Evolutionary conservation across 805 yeast species (phyloP).

Genomic region (Ogataea corticis): DNA sequence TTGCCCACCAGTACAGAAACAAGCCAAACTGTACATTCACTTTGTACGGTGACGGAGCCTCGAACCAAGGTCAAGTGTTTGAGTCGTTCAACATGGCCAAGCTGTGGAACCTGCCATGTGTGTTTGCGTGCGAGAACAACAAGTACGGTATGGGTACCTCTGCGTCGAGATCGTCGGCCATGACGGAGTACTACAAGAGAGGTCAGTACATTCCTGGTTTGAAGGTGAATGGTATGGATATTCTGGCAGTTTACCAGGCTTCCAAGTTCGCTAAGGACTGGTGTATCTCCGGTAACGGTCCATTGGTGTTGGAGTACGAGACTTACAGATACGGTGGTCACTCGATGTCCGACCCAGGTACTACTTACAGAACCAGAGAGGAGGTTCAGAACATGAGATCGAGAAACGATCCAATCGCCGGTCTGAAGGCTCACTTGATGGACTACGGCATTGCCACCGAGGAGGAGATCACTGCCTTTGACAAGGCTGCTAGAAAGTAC

Average conservation of each 20-base stretch:
- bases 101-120: constrained; percentile 93
- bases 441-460: constrained; percentile 87
- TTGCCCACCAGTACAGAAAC: constrained; percentile 92
- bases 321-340: constrained; percentile 99
- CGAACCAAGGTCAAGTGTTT: constrained; percentile 99
- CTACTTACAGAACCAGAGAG: constrained; percentile 99
- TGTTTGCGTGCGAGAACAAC: constrained; percentile 97
- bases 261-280: constrained; percentile 97
- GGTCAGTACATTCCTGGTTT: constrained; percentile 99
- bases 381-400: constrained; percentile 99
- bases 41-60: constrained; percentile 98
- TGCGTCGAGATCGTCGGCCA: constrained; percentile 94
- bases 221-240: constrained; percentile 98
- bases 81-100: constrained; percentile 99
- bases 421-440: constrained; percentile 82
- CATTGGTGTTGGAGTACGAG: constrained; percentile 93
- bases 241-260: constrained; percentile 91
- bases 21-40: constrained; percentile 80
- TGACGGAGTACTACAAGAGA: constrained; percentile 96
- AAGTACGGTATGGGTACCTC: constrained; percentile 99
- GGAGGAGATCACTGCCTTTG: constrained; percentile 91
- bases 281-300: constrained; percentile 92
- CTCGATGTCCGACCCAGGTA: constrained; percentile 99
- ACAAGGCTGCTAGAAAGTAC: constrained; percentile 93
- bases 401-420: constrained; percentile 96